A percentile compares a stretch with the other conserved stretches of the same genome.
phyloP scores from a whole-genome alignment of 805 yeast genomes.

The Komagataella mondaviorum region DNA sequence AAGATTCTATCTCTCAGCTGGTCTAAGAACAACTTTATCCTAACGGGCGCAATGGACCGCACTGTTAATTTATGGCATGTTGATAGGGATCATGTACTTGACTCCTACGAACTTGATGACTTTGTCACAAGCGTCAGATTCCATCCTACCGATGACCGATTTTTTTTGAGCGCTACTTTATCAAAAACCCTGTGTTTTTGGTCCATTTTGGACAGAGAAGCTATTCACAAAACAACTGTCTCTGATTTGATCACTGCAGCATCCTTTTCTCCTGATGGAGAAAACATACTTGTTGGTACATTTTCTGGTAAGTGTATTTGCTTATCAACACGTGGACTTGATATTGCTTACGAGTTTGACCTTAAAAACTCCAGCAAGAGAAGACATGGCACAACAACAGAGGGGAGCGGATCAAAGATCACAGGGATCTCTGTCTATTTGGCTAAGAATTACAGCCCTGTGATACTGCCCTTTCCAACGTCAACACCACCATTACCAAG shows the following conservation, averaged over 20 bases:
- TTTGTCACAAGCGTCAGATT: constrained; percentile 72
- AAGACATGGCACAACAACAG: constrained; percentile 1
- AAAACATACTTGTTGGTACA: constrained; percentile 58
- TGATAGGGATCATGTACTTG: constrained; percentile 46
- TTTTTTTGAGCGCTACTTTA: constrained; percentile 70
- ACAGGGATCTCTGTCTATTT: constrained; percentile 51
- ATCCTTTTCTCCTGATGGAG: constrained; percentile 53
- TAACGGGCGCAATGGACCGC: constrained; percentile 62
- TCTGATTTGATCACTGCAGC: constrained; percentile 64
- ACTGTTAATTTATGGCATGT: constrained; percentile 81
- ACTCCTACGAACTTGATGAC: constrained; percentile 61
- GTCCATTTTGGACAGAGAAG: constrained; percentile 66
- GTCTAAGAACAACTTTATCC: constrained; percentile 80
- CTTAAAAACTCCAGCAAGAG: constrained; percentile 24
- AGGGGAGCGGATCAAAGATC: constrained; percentile 38
- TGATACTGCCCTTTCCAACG: background rate
- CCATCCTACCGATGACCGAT: constrained; percentile 79
- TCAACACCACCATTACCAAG: background rate
- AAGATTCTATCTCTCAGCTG: constrained; percentile 72
- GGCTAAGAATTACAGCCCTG: constrained; percentile 7
- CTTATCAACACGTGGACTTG: constrained; percentile 52
- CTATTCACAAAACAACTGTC: constrained; percentile 46
- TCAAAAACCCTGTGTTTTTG: constrained; percentile 69
- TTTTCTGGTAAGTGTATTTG: constrained; percentile 57
- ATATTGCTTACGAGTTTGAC: constrained; percentile 27